These are phyloP conservation scores for Solanum corneliomulleri DNA, from an alignment of 257 asterid genomes.

Conservation along the genomic window DNA sequence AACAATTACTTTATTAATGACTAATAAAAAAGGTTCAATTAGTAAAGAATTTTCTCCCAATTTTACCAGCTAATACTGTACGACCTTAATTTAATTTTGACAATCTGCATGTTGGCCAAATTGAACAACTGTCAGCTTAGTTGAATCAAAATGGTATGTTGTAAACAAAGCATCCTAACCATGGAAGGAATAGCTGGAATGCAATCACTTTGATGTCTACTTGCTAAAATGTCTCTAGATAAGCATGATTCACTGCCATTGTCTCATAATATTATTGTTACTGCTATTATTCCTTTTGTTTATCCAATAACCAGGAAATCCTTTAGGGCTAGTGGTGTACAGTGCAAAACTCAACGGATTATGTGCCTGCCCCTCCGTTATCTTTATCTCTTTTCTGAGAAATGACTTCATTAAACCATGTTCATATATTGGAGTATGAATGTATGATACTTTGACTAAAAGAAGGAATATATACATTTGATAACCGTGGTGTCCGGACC, in stretches of 20 bases:
- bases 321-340: background rate
- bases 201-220: background rate
- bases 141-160: background rate
- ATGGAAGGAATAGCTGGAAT: background rate
- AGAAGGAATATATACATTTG: background rate
- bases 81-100: background rate
- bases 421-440: background rate
- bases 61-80: background rate
- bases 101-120: background rate
- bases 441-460: background rate
- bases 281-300: background rate
- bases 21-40: background rate
- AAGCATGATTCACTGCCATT: background rate
- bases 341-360: background rate
- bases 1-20: background rate
- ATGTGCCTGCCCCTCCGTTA: background rate
- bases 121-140: background rate
- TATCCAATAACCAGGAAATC: background rate
- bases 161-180: background rate
- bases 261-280: background rate
- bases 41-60: background rate
- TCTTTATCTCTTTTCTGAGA: background rate
- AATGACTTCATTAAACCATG: background rate
- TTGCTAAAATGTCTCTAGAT: background rate
- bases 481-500: background rate